phyloP scores from a whole-genome alignment of 257 asterid species.

The Solanum tarapatanum region DNA sequence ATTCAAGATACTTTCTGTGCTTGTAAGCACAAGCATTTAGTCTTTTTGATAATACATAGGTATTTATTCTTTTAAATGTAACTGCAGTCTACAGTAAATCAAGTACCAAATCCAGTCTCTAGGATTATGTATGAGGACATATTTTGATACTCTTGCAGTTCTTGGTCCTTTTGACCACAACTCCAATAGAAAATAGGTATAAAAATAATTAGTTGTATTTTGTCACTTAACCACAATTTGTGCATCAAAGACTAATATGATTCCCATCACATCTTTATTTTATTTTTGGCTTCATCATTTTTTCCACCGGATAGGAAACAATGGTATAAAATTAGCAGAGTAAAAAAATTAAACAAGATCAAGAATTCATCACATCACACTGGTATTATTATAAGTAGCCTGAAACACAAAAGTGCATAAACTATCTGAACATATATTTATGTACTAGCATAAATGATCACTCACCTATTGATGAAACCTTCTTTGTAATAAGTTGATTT shows the following conservation, averaged over 20 bases:
- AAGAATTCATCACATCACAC: not conserved
- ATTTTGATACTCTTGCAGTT: not conserved
- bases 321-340: not conserved
- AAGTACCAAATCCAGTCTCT: not conserved
- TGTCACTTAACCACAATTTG: not conserved
- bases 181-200: not conserved
- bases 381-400: not conserved
- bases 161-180: not conserved
- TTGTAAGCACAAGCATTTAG: not conserved
- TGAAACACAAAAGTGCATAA: not conserved
- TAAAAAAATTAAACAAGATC: not conserved
- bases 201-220: not conserved
- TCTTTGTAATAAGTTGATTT: conserved; percentile 38
- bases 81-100: not conserved
- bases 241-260: not conserved
- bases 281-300: not conserved
- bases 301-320: not conserved
- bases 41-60: not conserved
- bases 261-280: not conserved
- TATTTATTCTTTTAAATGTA: not conserved
- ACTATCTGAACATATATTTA: not conserved
- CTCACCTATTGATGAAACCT: conserved; percentile 57
- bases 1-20: not conserved
- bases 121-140: not conserved
- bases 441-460: not conserved